Evolutionary conservation across 495 filamentous ascomycete species (phyloP).

Genomic region (Trichoderma parareesei): DNA sequence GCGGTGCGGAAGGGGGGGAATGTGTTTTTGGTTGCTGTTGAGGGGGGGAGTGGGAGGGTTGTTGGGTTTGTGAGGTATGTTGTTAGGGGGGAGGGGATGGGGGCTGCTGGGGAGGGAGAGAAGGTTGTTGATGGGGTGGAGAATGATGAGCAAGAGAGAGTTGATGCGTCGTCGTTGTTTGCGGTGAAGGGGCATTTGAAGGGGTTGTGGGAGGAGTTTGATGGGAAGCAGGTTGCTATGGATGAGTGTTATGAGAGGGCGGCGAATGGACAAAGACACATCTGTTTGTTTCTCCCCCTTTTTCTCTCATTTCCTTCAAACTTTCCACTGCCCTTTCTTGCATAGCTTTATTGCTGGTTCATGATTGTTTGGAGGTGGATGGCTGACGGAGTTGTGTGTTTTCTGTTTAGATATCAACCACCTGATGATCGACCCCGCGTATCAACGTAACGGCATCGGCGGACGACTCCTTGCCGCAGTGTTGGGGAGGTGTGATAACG

Average conservation of each 20-base stretch:
- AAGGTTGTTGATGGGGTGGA: neutral
- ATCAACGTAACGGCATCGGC: neutral
- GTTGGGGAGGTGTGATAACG: neutral
- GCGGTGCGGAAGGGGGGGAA: neutral
- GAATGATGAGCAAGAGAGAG: neutral
- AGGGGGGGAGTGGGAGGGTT: neutral
- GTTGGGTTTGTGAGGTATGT: neutral
- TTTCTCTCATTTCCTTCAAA: neutral
- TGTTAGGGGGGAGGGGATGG: neutral
- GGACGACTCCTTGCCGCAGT: neutral
- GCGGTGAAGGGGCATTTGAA: neutral
- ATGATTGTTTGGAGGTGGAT: neutral
- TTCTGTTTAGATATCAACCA: neutral
- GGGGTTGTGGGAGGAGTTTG: slow-evolving; percentile 1
- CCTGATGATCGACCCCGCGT: neutral
- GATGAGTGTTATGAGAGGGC: slow-evolving; percentile 1
- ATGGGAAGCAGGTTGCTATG: neutral
- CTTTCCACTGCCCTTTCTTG: no score
- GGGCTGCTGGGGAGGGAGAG: neutral
- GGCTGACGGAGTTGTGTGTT: neutral
- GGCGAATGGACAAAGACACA: neutral
- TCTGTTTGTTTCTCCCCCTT: neutral
- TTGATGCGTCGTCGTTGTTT: neutral
- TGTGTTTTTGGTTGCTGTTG: neutral
- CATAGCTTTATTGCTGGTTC: no score